Conservation (phyloP, 495 filamentous ascomycete species). For the Evansstolkia leycettana region DNA sequence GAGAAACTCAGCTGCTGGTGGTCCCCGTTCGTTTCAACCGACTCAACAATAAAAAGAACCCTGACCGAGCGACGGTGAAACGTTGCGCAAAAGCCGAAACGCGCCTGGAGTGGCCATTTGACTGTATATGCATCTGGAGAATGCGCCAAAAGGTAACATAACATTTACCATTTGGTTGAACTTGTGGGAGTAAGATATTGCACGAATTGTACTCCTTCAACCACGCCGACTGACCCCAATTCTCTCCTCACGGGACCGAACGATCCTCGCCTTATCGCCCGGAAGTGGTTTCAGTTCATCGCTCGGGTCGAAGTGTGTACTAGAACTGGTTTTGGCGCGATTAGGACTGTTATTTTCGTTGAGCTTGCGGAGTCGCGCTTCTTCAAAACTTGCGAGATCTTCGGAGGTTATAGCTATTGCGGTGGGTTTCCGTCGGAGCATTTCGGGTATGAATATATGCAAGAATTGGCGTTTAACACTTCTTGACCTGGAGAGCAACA, state of each 20-base stretch:
- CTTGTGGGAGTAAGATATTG: too few relatives aligned
- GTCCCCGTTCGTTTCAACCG: too few relatives aligned
- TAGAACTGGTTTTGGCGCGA: slow-evolving; percentile 9
- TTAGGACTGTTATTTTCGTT: slow-evolving; percentile 11
- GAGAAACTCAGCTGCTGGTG: too few relatives aligned
- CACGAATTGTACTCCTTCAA: not conserved
- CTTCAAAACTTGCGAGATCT: slow-evolving; percentile 67
- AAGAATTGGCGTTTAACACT: too few relatives aligned
- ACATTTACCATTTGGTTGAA: too few relatives aligned
- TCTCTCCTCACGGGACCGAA: slow-evolving; percentile 37
- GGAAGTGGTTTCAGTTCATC: slow-evolving; percentile 47
- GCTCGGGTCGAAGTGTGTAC: slow-evolving; percentile 36
- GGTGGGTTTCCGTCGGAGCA: slow-evolving; percentile 76
- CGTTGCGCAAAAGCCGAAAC: too few relatives aligned
- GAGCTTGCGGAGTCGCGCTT: slow-evolving; percentile 29
- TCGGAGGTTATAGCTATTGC: slow-evolving; percentile 65
- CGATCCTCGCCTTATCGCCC: slow-evolving; percentile 37
- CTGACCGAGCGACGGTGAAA: too few relatives aligned
- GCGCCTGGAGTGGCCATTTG: too few relatives aligned
- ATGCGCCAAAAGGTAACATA: too few relatives aligned
- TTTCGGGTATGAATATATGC: slow-evolving; percentile 28
- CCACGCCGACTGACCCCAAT: slow-evolving; percentile 27
- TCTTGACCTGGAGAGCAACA: too few relatives aligned
- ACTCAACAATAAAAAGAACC: too few relatives aligned
- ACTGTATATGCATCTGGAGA: too few relatives aligned